Evolutionary conservation across 2,329 filamentous ascomycete genomes (phyloP).

Genomic region (Bipolaris cookei): DNA sequence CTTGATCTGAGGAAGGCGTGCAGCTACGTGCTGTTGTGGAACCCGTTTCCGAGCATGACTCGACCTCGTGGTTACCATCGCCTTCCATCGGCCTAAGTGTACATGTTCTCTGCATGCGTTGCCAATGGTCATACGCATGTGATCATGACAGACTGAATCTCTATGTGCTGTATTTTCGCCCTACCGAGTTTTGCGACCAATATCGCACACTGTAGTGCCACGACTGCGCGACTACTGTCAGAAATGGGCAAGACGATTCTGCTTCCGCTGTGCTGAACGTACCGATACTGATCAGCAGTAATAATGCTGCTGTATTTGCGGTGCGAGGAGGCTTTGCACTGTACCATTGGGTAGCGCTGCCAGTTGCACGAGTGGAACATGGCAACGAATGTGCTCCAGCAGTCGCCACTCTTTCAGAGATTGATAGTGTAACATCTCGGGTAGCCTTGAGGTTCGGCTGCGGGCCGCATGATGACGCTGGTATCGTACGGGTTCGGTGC

Average conservation of each 20-base stretch:
- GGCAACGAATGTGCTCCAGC: background rate
- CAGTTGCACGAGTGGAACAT: constrained; percentile 4
- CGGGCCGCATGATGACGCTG: constrained; percentile 2
- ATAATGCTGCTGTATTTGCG: constrained; percentile 4
- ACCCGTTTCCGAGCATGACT: background rate
- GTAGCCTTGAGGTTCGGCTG: constrained; percentile 6
- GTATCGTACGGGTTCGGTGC: background rate
- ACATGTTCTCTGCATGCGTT: constrained; percentile 13
- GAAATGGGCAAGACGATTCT: constrained; percentile 3
- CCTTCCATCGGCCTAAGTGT: constrained; percentile 3
- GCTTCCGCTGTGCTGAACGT: background rate
- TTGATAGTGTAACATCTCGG: background rate
- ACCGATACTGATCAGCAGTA: background rate
- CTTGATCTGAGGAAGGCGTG: constrained; percentile 1
- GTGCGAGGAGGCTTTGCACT: background rate
- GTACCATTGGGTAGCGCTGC: background rate
- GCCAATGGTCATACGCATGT: constrained; percentile 10
- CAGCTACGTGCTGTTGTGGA: constrained; percentile 7
- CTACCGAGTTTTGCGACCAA: constrained; percentile 9
- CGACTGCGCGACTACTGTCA: constrained; percentile 8
- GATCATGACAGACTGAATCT: constrained; percentile 1
- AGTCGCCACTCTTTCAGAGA: background rate
- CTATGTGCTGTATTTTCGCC: background rate
- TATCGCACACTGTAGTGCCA: constrained; percentile 8
- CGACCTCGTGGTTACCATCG: constrained; percentile 8